Conservation (phyloP, 1,284 basidiomycete genomes). For the Trametes sp. region DNA sequence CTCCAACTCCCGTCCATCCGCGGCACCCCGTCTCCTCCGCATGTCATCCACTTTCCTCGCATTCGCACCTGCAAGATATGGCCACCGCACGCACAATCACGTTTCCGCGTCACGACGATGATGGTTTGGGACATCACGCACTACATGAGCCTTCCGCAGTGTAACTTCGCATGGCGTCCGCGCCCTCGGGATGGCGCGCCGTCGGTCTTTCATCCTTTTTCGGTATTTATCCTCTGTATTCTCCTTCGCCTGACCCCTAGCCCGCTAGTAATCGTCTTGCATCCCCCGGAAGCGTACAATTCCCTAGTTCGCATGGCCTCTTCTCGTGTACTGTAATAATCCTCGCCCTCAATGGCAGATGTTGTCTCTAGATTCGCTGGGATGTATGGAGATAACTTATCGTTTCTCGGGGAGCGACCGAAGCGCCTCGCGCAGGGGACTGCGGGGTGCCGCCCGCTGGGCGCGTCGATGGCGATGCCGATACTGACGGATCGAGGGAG, state of each 20-base stretch:
- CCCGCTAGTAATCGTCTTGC: constrained; percentile 12
- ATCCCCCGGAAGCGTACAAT: constrained; percentile 28
- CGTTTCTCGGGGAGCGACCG: neutral
- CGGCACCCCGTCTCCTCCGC: neutral
- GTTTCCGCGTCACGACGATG: constrained; percentile 13
- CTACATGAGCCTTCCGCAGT: constrained; percentile 16
- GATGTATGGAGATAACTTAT: constrained; percentile 6
- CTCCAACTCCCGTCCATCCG: neutral
- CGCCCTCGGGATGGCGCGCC: neutral
- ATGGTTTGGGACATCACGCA: constrained; percentile 19
- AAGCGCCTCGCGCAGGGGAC: too few relatives aligned
- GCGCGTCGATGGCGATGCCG: neutral
- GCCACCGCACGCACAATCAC: constrained; percentile 15
- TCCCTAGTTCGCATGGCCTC: constrained; percentile 26
- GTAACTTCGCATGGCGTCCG: constrained; percentile 9
- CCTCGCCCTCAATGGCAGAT: constrained; percentile 26
- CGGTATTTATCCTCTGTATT: constrained; percentile 35
- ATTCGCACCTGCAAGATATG: constrained; percentile 1
- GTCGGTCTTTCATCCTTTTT: constrained; percentile 10
- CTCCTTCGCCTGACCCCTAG: constrained; percentile 7
- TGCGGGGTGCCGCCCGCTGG: too few relatives aligned
- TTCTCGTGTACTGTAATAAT: constrained; percentile 31
- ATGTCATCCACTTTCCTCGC: neutral
- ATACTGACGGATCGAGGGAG: constrained; percentile 21
- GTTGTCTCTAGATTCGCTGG: constrained; percentile 15